Base-by-base conservation (phyloP, 257 asterid species). In the Nicotiana tomentosiformis region DNA sequence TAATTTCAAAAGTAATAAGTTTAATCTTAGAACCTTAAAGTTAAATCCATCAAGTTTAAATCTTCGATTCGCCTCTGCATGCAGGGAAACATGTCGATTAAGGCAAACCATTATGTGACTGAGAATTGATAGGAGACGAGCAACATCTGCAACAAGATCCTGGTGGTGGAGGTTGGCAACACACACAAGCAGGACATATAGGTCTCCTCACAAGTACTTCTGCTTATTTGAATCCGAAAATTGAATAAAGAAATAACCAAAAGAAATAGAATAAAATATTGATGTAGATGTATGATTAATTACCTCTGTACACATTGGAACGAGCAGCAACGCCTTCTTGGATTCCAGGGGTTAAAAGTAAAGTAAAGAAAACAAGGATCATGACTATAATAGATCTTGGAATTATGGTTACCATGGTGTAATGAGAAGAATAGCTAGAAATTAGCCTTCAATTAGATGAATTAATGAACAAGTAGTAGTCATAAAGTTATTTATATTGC, bases 101-200 rank as follows among this genome's bases (percentile, higher is more conserved):
- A 74, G 80, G 80, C 15, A 83, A 77, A 43, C 61, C 84, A n/a
- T 68, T 83, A 5, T 58, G 39, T 10, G 86, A 26, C 62, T 82
- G 83, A 66, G 83, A n/a, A 5, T 55, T 39, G 32, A 81, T 7
- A 14, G 90, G 86, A 4, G 84, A 46, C 30, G 90, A 84, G 64
- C 90, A 35, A 23, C 85, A 83, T 17, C 85, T 87, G 33, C 97
- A 91, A 58, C 97, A 92, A 7, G 85, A 82, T 6, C 90, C 93
- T 0, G 57, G 70, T 6, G 92, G 92, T 64, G 93, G 91, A 30
- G 95, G 91, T 23, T 81, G 81, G 64, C 97, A 92, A 78, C 95
- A 91, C 74, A 90, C 87, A 81, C 95, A 91, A 20, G 88, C 86
- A 0, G 91, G 91, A 80, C 95, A 90, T 74, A 90, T 87, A 12